Base-by-base conservation (phyloP, 2,329 filamentous ascomycete genomes). In the Cadophora sp. region DNA sequence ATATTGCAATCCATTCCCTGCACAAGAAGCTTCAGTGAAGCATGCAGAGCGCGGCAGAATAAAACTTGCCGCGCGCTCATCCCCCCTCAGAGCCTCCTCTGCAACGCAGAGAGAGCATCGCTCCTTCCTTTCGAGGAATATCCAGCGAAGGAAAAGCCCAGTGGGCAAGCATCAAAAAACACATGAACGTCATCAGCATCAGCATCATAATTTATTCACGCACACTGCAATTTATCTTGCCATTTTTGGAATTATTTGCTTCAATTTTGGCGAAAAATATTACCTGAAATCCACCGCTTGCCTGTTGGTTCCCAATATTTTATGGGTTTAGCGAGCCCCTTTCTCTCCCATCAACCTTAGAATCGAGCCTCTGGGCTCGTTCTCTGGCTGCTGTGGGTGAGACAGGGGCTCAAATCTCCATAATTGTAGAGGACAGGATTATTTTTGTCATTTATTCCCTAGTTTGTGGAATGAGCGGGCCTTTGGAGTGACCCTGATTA, bases 11-110 rank as follows among this genome's bases (percentile, higher is more conserved):
- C 20, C 24, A 9, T n/a, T 39, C n/a, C 24, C 58, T 59, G 43
- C 43, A 48, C 8, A 60, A 60, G 33, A 20, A 13, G 41, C 16
- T 48, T 50, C 41, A 59, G 33, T 59, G 55, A 39, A 59, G 58
- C 41, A 48, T 33, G 2, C n/a, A 20, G 30, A 20, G 16, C 24
- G 24, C 41, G 14, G 24, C 33, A 41, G n/a, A 59, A 9, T 43
- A 13, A 59, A 20, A 16, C 27, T 36, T 60, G n/a, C 13, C 30
- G 43, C 45, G 8, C 18, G 16, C 16, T 3, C 3, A 47, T 8
- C 47, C 5, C 7, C 56, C 56, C 16, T n/a, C 43, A 45, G 43
- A 20, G n/a, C 9, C 47, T 20, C 30, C 24, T 47, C 30, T 60
- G 58, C 45, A 27, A 13, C 22, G 45, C 41, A 48, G 45, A 60